A percentile compares a stretch with the other conserved stretches of the same genome.
Conservation (phyloP, 305 asterid genomes). For the Fraxinus xanthoxyloides region DNA sequence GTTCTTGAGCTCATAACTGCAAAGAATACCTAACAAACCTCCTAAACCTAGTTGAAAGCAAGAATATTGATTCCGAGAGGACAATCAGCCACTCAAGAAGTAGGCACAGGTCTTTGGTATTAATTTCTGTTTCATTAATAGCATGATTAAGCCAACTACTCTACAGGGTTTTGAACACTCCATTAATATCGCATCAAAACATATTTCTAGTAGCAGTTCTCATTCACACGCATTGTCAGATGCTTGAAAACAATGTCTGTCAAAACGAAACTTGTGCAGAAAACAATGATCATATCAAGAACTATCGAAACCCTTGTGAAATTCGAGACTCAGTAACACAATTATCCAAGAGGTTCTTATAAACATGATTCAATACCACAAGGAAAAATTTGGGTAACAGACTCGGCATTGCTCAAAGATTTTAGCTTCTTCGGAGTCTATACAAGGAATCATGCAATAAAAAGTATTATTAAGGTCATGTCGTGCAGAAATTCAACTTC, state of each 20-base stretch:
- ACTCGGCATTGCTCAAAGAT: neutral
- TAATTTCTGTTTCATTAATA: neutral
- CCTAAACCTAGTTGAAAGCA: neutral
- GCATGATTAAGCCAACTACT: neutral
- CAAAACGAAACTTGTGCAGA: neutral
- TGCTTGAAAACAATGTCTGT: neutral
- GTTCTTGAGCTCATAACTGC: neutral
- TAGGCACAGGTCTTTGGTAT: neutral
- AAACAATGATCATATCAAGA: neutral
- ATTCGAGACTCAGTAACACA: neutral
- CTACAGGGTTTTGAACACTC: neutral
- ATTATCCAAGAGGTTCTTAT: neutral
- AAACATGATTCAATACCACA: neutral
- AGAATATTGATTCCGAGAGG: neutral
- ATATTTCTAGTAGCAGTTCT: neutral
- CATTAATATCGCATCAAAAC: neutral
- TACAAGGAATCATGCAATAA: neutral
- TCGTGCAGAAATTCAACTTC: neutral
- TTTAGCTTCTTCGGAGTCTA: neutral
- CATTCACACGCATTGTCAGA: neutral
- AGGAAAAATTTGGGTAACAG: neutral
- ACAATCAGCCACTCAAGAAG: neutral
- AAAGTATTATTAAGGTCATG: neutral
- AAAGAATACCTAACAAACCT: neutral
- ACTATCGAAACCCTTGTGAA: neutral